A percentile compares a stretch with the other conserved stretches of the same genome.
Evolutionary conservation across 179 eudicot genomes (phyloP).

Genomic region (Silene vulgaris): DNA sequence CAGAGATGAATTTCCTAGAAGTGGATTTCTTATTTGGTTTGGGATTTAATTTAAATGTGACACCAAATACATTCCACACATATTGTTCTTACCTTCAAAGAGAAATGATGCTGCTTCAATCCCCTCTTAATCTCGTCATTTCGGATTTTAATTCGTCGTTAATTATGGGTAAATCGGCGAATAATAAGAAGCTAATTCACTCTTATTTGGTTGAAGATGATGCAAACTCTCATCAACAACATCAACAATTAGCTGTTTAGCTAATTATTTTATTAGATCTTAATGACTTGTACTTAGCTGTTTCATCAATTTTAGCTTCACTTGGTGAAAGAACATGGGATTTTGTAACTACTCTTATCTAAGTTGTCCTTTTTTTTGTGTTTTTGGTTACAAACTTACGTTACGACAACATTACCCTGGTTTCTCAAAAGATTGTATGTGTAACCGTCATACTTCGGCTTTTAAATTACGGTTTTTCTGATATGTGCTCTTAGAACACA

Average conservation of each 20-base stretch:
- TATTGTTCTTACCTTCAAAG: slow-evolving; percentile 53
- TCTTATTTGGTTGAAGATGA: slow-evolving; percentile 40
- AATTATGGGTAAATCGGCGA: slow-evolving; percentile 29
- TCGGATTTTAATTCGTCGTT: slow-evolving; percentile 26
- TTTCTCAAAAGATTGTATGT: too few species aligned
- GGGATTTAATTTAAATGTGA: slow-evolving; percentile 63
- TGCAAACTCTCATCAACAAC: slow-evolving; percentile 34
- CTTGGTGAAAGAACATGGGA: slow-evolving; percentile 27
- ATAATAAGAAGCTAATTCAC: slow-evolving; percentile 20
- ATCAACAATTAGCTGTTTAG: slow-evolving; percentile 39
- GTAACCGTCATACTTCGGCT: too few species aligned
- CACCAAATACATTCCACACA: slow-evolving; percentile 56
- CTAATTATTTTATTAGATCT: slow-evolving; percentile 25
- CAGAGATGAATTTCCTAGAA: slow-evolving; percentile 64
- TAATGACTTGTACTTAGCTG: slow-evolving; percentile 28
- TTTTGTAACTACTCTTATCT: slow-evolving; percentile 20
- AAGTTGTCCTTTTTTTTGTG: neutral
- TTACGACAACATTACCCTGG: too few species aligned
- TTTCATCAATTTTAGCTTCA: slow-evolving; percentile 11
- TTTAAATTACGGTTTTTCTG: too few species aligned
- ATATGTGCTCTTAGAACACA: too few species aligned
- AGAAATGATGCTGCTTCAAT: slow-evolving; percentile 47
- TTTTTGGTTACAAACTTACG: too few species aligned
- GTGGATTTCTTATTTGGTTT: slow-evolving; percentile 67
- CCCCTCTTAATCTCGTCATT: slow-evolving; percentile 26